Conservation (phyloP, 2,329 filamentous ascomycete species). For the Aspergillus carbonarius region DNA sequence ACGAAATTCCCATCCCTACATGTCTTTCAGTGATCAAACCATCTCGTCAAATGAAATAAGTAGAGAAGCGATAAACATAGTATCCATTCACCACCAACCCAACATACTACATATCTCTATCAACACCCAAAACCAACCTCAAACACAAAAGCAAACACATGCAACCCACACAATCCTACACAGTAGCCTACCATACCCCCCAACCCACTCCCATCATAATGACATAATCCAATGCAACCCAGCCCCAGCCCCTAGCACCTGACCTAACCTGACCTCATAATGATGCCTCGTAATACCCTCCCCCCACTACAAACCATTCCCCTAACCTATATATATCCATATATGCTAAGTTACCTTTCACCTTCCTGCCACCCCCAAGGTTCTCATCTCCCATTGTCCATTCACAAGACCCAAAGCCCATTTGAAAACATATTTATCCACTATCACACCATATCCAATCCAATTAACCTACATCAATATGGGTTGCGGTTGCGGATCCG, state of each 20-base stretch:
- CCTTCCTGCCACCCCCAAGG: slow-evolving; percentile 1
- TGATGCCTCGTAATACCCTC: slow-evolving; percentile 19
- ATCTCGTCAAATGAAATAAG: too few species aligned
- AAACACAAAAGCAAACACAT: too few species aligned
- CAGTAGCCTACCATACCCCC: background rate
- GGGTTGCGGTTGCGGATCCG: slow-evolving; percentile 36
- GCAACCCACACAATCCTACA: background rate
- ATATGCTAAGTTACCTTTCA: background rate
- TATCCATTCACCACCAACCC: too few species aligned
- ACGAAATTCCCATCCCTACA: too few species aligned
- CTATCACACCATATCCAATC: background rate
- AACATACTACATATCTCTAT: too few species aligned
- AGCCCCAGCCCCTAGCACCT: background rate
- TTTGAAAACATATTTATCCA: background rate
- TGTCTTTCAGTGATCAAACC: too few species aligned
- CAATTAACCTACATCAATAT: slow-evolving; percentile 21
- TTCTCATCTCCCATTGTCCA: background rate
- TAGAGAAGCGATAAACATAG: too few species aligned
- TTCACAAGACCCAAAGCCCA: background rate
- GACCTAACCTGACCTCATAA: slow-evolving; percentile 22
- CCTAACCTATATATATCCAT: slow-evolving; percentile 15
- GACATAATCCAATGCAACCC: background rate
- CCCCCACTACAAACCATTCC: slow-evolving; percentile 1
- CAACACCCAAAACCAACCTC: too few species aligned
- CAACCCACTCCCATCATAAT: background rate